A percentile compares a stretch with the other conserved stretches of the same genome.
These are phyloP conservation scores for Saksenaea vasiformis DNA, from an alignment of 371 early-diverging fungal genomes.

Conservation along the genomic window DNA sequence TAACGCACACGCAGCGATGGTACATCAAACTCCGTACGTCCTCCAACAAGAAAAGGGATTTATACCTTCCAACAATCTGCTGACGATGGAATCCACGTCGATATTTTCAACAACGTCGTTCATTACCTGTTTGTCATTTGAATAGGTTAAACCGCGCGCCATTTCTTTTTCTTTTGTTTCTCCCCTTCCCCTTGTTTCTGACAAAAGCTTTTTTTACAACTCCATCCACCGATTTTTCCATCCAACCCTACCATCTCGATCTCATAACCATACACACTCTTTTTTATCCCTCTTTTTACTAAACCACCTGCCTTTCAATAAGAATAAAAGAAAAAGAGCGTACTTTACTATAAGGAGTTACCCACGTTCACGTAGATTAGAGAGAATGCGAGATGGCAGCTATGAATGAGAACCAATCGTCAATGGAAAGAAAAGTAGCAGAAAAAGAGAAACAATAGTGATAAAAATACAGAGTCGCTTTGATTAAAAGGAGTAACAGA, in stretches of 20 bases:
- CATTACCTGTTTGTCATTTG: neutral
- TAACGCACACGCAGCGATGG: neutral
- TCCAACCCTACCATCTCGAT: neutral
- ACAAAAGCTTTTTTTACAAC: neutral
- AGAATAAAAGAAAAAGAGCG: neutral
- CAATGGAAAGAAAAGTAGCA: neutral
- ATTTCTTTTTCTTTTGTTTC: neutral
- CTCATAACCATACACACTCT: neutral
- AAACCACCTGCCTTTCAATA: neutral
- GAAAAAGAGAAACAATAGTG: neutral
- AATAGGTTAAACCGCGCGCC: neutral
- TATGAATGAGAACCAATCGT: neutral
- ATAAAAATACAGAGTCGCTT: neutral
- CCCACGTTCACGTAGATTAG: neutral
- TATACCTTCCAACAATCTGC: constrained; percentile 30
- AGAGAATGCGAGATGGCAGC: neutral
- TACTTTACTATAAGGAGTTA: neutral
- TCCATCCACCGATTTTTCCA: neutral
- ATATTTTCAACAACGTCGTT: constrained; percentile 20
- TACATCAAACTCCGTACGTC: constrained; percentile 7
- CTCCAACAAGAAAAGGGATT: constrained; percentile 6
- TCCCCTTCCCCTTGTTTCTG: neutral
- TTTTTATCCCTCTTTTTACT: neutral
- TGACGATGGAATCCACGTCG: constrained; percentile 24
- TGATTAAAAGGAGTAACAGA: neutral